Evolutionary conservation across 441 rosid species (phyloP).

Genomic region (Arabidopsis lyrata): DNA sequence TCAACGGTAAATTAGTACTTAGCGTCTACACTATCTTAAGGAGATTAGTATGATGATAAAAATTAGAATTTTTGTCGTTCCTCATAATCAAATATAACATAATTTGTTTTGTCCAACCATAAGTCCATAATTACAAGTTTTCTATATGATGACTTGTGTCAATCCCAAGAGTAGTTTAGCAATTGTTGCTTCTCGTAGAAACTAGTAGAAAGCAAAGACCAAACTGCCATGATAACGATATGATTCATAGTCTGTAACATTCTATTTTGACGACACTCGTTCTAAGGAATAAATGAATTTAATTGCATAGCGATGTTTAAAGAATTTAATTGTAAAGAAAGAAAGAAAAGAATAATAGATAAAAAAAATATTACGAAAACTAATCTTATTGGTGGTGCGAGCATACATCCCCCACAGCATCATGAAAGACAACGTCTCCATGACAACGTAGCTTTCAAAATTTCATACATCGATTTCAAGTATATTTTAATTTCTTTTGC

Average conservation of each 20-base stretch:
- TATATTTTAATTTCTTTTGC: slow-evolving; percentile 3
- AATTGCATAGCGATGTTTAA: not conserved
- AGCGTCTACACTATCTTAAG: not conserved
- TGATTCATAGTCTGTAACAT: slow-evolving; percentile 17
- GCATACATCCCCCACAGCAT: slow-evolving; percentile 38
- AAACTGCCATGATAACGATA: slow-evolving; percentile 35
- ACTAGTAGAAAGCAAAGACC: slow-evolving; percentile 38
- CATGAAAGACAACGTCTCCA: slow-evolving; percentile 37
- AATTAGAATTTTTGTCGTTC: not conserved
- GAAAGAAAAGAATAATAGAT: not conserved
- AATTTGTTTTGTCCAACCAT: not conserved
- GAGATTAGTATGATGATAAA: not conserved
- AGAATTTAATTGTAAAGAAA: not conserved
- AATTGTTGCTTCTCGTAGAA: slow-evolving; percentile 8
- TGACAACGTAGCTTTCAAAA: slow-evolving; percentile 22
- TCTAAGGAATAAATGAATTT: not conserved
- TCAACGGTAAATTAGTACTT: not conserved
- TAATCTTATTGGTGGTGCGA: slow-evolving; percentile 42
- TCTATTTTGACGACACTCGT: slow-evolving; percentile 23
- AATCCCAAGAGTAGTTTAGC: not conserved
- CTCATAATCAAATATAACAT: not conserved
- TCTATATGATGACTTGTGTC: not conserved
- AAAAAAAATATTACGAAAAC: not conserved
- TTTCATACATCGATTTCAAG: slow-evolving; percentile 26
- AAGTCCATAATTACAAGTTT: not conserved